These are phyloP conservation scores for Pestalotiopsis sp. DNA, from an alignment of 2,329 filamentous ascomycete species.

Conservation along the genomic window DNA sequence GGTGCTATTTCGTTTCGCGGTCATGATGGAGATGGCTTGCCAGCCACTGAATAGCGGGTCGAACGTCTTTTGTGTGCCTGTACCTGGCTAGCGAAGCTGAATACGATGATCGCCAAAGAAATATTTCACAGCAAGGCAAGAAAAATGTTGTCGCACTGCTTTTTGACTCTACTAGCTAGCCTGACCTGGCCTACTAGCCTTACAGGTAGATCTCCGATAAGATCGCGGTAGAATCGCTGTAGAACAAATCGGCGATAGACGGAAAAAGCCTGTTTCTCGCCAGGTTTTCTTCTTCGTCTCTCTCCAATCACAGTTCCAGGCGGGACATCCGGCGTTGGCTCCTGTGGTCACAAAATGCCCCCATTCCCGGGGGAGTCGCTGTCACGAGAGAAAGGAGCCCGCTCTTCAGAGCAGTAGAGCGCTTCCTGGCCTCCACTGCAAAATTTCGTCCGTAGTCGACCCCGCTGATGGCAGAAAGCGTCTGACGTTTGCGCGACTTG, in stretches of 20 bases:
- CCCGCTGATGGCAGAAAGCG: not conserved
- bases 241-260: not conserved
- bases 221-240: not conserved
- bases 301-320: too few species aligned
- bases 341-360: not conserved
- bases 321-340: not conserved
- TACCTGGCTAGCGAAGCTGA: not conserved
- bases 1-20: not conserved
- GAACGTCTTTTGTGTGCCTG: not conserved
- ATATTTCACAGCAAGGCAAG: not conserved
- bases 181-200: not conserved
- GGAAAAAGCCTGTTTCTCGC: not conserved
- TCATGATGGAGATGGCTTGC: not conserved
- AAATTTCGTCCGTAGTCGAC: not conserved
- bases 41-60: not conserved
- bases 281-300: not conserved
- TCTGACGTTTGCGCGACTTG: not conserved
- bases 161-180: not conserved
- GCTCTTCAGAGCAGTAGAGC: not conserved
- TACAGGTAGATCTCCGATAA: not conserved
- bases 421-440: not conserved
- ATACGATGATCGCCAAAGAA: not conserved
- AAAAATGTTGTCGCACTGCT: not conserved
- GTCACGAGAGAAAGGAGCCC: not conserved
- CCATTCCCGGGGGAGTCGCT: not conserved